Evolutionary conservation across 805 yeast species (phyloP).

Genomic region (Brettanomyces bruxellensis): DNA sequence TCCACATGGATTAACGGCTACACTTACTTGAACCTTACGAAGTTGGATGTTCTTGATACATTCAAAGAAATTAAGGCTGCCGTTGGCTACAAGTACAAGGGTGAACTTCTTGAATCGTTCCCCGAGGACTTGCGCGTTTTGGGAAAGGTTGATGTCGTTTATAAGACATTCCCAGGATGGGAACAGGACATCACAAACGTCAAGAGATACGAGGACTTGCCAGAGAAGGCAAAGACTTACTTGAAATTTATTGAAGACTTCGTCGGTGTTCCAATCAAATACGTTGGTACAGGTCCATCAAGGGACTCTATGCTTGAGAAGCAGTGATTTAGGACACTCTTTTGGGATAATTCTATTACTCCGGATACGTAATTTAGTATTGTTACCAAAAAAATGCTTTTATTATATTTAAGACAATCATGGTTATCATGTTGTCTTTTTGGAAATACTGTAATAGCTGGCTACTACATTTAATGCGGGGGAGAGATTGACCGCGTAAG

Average conservation of each 20-base stretch:
- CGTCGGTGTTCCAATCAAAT: conserved; percentile 75
- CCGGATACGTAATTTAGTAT: neutral
- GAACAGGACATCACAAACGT: conserved; percentile 68
- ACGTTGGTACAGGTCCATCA: conserved; percentile 99
- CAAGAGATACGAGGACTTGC: conserved; percentile 66
- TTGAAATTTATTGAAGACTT: conserved; percentile 79
- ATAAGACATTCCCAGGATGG: conserved; percentile 94
- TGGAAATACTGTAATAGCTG: too few relatives aligned
- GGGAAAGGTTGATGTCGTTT: conserved; percentile 87
- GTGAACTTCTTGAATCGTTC: conserved; percentile 67
- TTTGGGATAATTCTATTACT: neutral
- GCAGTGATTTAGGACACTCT: conserved; percentile 1
- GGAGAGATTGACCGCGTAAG: too few relatives aligned
- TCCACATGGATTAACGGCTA: conserved; percentile 90
- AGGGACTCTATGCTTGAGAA: conserved; percentile 85
- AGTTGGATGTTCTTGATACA: conserved; percentile 88
- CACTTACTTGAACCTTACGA: conserved; percentile 89
- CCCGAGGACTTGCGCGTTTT: conserved; percentile 84
- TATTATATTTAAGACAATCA: too few relatives aligned
- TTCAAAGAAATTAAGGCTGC: conserved; percentile 86
- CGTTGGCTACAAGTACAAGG: conserved; percentile 72
- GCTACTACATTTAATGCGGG: too few relatives aligned
- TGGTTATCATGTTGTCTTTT: too few relatives aligned
- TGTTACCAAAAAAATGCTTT: too few relatives aligned
- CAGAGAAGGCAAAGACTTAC: conserved; percentile 80